These are phyloP conservation scores for Rhizoctonia solani DNA, from an alignment of 1,284 basidiomycete species.

Conservation along the genomic window DNA sequence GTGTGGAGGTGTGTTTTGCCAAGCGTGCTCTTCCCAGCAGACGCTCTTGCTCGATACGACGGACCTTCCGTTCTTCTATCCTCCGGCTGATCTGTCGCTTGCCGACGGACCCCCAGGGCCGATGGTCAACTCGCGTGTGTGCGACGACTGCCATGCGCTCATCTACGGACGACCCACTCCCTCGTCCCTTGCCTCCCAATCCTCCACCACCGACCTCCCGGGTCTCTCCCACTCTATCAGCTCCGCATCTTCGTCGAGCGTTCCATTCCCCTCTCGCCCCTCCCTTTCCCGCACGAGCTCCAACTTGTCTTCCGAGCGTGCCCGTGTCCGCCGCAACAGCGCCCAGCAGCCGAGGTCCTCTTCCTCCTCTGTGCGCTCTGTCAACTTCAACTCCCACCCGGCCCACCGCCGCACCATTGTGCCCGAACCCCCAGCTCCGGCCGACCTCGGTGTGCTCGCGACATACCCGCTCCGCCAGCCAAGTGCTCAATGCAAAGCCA, in stretches of 20 bases:
- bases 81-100: constrained; percentile 66
- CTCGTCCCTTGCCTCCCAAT: constrained; percentile 12
- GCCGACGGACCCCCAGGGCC: constrained; percentile 56
- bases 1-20: constrained; percentile 75
- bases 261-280: constrained; percentile 40
- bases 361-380: constrained; percentile 47
- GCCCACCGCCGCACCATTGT: constrained; percentile 26
- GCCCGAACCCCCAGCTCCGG: constrained; percentile 56
- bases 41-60: constrained; percentile 69
- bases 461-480: constrained; percentile 69
- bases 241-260: constrained; percentile 47
- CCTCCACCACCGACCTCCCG: constrained; percentile 44
- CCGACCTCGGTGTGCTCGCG: constrained; percentile 42
- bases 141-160: constrained; percentile 72
- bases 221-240: constrained; percentile 43
- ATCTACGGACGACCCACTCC: constrained; percentile 54
- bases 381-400: constrained; percentile 27
- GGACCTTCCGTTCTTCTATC: constrained; percentile 66
- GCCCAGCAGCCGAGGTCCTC: constrained; percentile 45
- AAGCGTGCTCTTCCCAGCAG: constrained; percentile 57
- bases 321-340: constrained; percentile 44
- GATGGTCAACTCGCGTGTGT: constrained; percentile 58
- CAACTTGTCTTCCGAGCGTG: constrained; percentile 33
- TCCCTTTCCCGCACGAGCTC: constrained; percentile 21
- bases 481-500: constrained; percentile 69